Percentiles rank a stretch among this genome's conserved stretches.
Evolutionary conservation across 2,329 filamentous ascomycete genomes (phyloP).

Genomic region (Sphaerulina vaccinii): DNA sequence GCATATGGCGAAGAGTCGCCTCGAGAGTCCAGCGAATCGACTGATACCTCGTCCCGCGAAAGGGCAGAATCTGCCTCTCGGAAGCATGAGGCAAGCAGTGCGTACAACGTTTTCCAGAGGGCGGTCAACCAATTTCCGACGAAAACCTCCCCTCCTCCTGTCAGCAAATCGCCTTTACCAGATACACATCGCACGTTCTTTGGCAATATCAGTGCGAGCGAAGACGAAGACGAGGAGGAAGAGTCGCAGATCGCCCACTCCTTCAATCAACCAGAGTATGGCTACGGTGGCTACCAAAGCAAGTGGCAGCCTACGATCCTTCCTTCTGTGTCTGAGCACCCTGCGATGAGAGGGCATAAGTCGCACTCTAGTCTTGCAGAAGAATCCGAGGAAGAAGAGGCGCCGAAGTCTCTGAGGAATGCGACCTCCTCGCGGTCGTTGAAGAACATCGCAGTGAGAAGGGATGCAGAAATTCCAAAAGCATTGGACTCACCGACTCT

Average conservation of each 20-base stretch:
- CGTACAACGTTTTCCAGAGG: conserved; percentile 49
- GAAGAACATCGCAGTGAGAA: conserved; percentile 1
- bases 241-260: conserved; percentile 18
- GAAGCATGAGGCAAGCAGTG: conserved; percentile 33
- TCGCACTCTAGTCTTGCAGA: conserved; percentile 31
- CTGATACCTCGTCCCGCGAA: conserved; percentile 28
- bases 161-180: conserved; percentile 23
- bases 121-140: conserved; percentile 43
- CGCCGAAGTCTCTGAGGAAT: conserved; percentile 17
- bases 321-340: conserved; percentile 39
- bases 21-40: conserved; percentile 23
- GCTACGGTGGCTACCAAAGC: conserved; percentile 26
- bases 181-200: conserved; percentile 42
- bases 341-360: conserved; percentile 31
- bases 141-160: conserved; percentile 14
- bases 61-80: conserved; percentile 36
- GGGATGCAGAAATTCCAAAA: conserved; percentile 23
- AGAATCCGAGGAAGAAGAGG: conserved; percentile 33
- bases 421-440: conserved; percentile 22
- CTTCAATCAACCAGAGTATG: conserved; percentile 28
- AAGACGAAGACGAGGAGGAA: conserved; percentile 41
- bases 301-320: conserved; percentile 36
- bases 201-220: conserved; percentile 40
- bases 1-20: conserved; percentile 29
- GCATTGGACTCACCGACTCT: conserved; percentile 73